Base-by-base conservation (phyloP, 1,284 basidiomycete genomes). In the Ustilago curta region DNA sequence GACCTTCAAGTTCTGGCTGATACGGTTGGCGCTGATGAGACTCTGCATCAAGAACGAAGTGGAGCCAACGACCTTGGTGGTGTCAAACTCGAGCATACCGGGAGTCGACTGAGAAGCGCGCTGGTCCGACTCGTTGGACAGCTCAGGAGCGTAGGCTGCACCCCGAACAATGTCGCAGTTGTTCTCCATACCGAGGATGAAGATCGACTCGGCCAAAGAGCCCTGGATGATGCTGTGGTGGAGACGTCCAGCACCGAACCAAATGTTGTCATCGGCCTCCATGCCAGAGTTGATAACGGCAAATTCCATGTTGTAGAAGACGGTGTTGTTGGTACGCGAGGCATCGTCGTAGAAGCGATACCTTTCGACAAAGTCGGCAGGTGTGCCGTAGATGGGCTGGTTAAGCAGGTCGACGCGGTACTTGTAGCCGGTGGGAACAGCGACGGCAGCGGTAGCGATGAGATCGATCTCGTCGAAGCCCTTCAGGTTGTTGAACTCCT, bases 121-220 rank as follows among this genome's bases (percentile, higher is more conserved):
- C 88, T 56, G 83, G 23, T 71, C 69, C 2, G 64, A 58, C 37
- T 71, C 64, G 57, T 56, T 77, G 47, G 88, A 87, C 16, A 91
- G 83, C 9, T 91, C 85, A 4, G 90, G 91, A 1, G 91, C 90
- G 83, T 91, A 92, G 1, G 90, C 88, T 0, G 91, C 88, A 8
- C 90, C 90, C 66, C 91, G 91, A 1, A 89, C 87, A 51, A 89
- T 87, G 71, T 88, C 87, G 53, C 85, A 86, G 76, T 89, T 88
- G 51, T 87, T 87, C 84, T 92, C 91, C 16, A 92, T 83, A 2
- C 91, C 91, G 3, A 90, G 91, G 90, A 92, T 91, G 80, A 90
- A 92, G 0, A 89, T 89, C 5, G 90, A 90, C 83, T 92, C 91
- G 23, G 86, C 87, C 4, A 87, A 73, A 21, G 88, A 85, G 37